Conservation (phyloP, 1,284 basidiomycete genomes). For the Moniliella sp. region DNA sequence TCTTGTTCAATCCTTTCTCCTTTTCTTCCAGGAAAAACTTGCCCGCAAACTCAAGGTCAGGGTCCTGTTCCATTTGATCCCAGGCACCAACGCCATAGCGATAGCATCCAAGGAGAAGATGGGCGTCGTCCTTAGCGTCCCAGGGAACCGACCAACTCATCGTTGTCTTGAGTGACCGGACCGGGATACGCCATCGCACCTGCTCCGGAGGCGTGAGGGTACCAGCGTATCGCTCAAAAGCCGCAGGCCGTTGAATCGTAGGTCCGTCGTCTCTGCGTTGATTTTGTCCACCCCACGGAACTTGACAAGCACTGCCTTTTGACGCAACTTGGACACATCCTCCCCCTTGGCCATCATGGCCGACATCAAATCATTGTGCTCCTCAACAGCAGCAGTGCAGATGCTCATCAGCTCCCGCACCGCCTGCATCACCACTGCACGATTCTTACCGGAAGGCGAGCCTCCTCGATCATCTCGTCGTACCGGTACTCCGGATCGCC, state of each 20-base stretch:
- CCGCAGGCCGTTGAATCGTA: constrained; percentile 67
- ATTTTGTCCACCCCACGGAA: constrained; percentile 75
- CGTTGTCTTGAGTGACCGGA: constrained; percentile 76
- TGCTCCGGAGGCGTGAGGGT: constrained; percentile 41
- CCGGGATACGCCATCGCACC: constrained; percentile 62
- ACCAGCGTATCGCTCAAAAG: constrained; percentile 51
- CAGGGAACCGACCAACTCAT: constrained; percentile 89
- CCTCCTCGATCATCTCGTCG: constrained; percentile 71
- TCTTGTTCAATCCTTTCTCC: too few relatives aligned
- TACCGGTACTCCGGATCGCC: constrained; percentile 87
- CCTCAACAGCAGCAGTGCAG: constrained; percentile 61
- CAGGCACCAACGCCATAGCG: constrained; percentile 86
- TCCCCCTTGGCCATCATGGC: constrained; percentile 51
- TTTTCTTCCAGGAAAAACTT: constrained; percentile 99
- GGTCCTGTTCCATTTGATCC: constrained; percentile 81
- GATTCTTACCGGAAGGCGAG: constrained; percentile 87
- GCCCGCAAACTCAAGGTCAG: constrained; percentile 57
- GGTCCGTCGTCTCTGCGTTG: constrained; percentile 93
- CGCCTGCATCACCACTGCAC: constrained; percentile 68
- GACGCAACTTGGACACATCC: constrained; percentile 43
- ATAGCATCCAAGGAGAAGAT: constrained; percentile 79
- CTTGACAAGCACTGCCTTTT: constrained; percentile 78
- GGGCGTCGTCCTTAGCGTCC: constrained; percentile 76
- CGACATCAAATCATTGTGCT: constrained; percentile 45
- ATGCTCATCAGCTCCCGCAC: constrained; percentile 76